Percentiles rank a stretch among this genome's conserved stretches.
These are phyloP conservation scores for Calonectria leucothoes DNA, from an alignment of 2,329 filamentous ascomycete genomes.

Conservation along the genomic window DNA sequence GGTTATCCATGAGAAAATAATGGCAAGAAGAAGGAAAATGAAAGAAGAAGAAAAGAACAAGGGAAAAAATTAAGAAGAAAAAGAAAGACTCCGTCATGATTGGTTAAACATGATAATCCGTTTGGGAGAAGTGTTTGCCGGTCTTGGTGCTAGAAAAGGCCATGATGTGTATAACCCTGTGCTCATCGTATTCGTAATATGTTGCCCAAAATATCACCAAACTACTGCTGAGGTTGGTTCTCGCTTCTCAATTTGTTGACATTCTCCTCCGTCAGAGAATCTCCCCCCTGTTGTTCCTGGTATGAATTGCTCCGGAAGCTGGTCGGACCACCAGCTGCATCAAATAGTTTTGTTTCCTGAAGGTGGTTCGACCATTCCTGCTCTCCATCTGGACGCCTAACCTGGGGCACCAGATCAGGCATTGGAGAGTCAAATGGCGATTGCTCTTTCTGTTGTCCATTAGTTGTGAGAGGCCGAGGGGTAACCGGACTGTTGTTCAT, in stretches of 20 bases:
- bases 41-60: conserved; percentile 11
- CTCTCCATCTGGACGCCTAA: conserved; percentile 51
- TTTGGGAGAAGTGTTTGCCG: neutral
- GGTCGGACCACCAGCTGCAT: conserved; percentile 55
- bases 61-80: too few relatives aligned
- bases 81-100: neutral
- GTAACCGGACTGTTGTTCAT: conserved; percentile 50
- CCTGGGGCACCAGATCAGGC: conserved; percentile 47
- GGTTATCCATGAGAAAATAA: conserved; percentile 18
- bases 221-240: conserved; percentile 37
- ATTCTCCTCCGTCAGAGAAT: conserved; percentile 66
- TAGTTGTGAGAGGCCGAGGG: conserved; percentile 53
- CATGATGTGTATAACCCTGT: conserved; percentile 7
- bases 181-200: neutral
- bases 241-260: conserved; percentile 59
- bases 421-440: conserved; percentile 55
- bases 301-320: conserved; percentile 48
- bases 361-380: conserved; percentile 56
- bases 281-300: conserved; percentile 50
- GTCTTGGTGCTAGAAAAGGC: neutral
- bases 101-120: neutral
- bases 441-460: conserved; percentile 51
- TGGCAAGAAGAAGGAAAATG: neutral
- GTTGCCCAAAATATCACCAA: neutral
- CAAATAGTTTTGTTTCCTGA: conserved; percentile 60